A percentile compares a stretch with the other conserved stretches of the same genome.
These are phyloP conservation scores for Colletotrichum liaoningense DNA, from an alignment of 2,329 filamentous ascomycete species.

Conservation along the genomic window DNA sequence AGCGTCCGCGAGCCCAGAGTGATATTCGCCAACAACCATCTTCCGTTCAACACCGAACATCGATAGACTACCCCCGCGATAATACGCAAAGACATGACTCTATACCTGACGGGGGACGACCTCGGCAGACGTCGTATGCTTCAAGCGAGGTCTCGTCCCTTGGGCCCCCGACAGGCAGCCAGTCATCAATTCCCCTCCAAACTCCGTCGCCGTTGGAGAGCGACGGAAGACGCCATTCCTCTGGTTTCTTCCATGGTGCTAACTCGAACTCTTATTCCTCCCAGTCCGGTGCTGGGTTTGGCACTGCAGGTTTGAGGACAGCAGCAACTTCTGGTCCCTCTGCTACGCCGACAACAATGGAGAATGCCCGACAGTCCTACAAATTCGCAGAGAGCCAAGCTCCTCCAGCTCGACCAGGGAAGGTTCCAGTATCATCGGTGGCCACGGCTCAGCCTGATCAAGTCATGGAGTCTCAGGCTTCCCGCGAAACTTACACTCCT, in stretches of 20 bases:
- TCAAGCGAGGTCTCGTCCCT: slow-evolving; percentile 42
- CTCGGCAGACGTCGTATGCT: slow-evolving; percentile 13
- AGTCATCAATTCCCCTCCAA: slow-evolving; percentile 40
- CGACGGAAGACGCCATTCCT: slow-evolving; percentile 15
- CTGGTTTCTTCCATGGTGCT: slow-evolving; percentile 36
- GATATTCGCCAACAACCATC: neutral
- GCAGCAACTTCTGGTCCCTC: slow-evolving; percentile 21
- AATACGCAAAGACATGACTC: neutral
- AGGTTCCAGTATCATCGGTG: neutral
- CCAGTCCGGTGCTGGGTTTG: neutral
- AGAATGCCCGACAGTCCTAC: neutral
- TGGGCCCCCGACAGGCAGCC: slow-evolving; percentile 41
- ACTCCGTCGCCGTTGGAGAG: slow-evolving; percentile 45
- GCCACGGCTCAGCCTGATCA: neutral
- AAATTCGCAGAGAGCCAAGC: neutral
- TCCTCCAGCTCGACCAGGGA: slow-evolving; percentile 30
- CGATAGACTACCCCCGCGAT: neutral
- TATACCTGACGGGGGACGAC: neutral
- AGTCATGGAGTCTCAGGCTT: neutral
- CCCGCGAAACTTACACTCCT: neutral
- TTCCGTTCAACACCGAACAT: neutral
- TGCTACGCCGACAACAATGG: neutral
- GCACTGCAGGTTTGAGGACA: slow-evolving; percentile 1
- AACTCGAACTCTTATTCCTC: neutral
- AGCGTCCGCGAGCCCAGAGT: slow-evolving; percentile 1